Percentiles rank a stretch among this genome's conserved stretches.
phyloP scores from a whole-genome alignment of 2,329 filamentous ascomycete species.

The Chaetomium globosum region DNA sequence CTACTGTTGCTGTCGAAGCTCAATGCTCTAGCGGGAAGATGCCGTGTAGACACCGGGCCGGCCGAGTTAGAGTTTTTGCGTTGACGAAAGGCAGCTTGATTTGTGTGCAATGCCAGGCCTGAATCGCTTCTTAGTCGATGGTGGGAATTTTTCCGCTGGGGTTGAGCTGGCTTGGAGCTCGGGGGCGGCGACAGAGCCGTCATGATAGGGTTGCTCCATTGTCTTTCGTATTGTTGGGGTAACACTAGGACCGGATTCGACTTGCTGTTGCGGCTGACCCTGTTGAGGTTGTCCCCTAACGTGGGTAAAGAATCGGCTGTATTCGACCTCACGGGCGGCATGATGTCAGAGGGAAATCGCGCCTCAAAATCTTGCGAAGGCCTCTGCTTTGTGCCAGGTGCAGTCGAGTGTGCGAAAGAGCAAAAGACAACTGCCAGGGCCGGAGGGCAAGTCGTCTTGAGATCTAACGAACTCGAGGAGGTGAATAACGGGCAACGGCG shows the following conservation, averaged over 20 bases:
- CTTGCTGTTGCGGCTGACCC: slow-evolving; percentile 19
- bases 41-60: slow-evolving; percentile 40
- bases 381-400: too few species aligned
- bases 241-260: slow-evolving; percentile 20
- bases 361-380: background rate
- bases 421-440: background rate
- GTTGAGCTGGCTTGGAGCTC: slow-evolving; percentile 29
- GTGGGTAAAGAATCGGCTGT: slow-evolving; percentile 29
- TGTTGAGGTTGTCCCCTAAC: slow-evolving; percentile 18
- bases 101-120: slow-evolving; percentile 50
- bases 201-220: slow-evolving; percentile 22
- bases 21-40: slow-evolving; percentile 16
- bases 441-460: background rate
- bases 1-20: slow-evolving; percentile 30
- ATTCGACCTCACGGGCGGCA: slow-evolving; percentile 16
- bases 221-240: slow-evolving; percentile 24
- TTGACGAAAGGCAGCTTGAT: slow-evolving; percentile 49
- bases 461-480: background rate
- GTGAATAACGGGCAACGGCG: background rate
- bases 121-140: slow-evolving; percentile 50
- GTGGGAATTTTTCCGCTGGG: slow-evolving; percentile 30
- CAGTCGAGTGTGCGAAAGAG: background rate
- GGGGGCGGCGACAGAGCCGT: slow-evolving; percentile 39
- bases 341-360: slow-evolving; percentile 20
- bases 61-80: slow-evolving; percentile 52